Evolutionary conservation across 2,329 filamentous ascomycete genomes (phyloP), one percentile per base, ranked within the genome.

Genomic region (Mariannaea sp.): DNA sequence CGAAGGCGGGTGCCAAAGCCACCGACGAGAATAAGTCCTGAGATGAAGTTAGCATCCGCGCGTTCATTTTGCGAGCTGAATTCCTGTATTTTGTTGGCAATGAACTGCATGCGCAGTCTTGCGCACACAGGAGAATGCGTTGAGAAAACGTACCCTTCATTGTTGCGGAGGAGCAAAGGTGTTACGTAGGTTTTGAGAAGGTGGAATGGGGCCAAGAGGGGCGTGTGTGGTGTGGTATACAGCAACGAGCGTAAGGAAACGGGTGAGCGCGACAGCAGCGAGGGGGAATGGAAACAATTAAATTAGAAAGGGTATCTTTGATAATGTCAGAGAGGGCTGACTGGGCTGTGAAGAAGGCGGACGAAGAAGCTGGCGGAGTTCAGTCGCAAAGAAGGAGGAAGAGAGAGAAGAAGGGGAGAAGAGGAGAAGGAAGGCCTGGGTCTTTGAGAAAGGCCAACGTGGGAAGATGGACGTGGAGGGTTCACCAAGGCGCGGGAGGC

Each of bases 1-100:
- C 93, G 90, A 70, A 99, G 88, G 77, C 93, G 92, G 76, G 93
- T 99, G 79, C 93, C 93, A 77, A 97, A 99, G 76, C 93, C 94
- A 80, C 94, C 94, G 77, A 97, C 94, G 73, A 97, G 92, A 88
- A 96, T 97, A 73, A 97, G 88, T 79, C 92, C 92, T 97, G 71
- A 57, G 12, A n/a, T 20, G 35, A 32, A 35, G 49, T 68, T 55
- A 68, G 65, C 43, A 36, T 36, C 17, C 22, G 22, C 22, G 8
- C 8, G 22, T 5, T n/a, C n/a, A n/a, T n/a, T 24, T 24, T 24
- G 22, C 5, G 22, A 5, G 22, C 8, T 24, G 22, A n/a, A n/a
- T n/a, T n/a, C n/a, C n/a, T 13, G 8, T n/a, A n/a, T 33, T 33
- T 45, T 12, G 6, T 24, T n/a, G 8, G 10, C 14, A n/a, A n/a